Conservation (phyloP, 2,329 filamentous ascomycete species). For the Aureobasidium sp. region DNA sequence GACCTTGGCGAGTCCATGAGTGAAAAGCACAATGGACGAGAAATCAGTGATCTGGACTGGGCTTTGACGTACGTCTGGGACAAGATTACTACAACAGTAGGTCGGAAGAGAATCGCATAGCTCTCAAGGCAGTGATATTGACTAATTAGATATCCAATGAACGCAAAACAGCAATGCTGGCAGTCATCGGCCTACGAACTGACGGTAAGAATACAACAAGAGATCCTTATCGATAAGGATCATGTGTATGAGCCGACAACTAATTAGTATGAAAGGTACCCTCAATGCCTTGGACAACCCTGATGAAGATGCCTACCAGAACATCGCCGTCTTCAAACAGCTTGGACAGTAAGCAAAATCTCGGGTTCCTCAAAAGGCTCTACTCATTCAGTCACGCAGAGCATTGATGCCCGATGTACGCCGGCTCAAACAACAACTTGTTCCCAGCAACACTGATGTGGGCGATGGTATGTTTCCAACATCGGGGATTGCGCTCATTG, state of each 20-base stretch:
- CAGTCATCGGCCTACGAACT: conserved; percentile 78
- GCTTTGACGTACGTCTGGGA: conserved; percentile 92
- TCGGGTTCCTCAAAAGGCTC: background rate
- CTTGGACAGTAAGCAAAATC: conserved; percentile 48
- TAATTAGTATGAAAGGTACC: conserved; percentile 41
- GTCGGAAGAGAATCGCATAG: conserved; percentile 17
- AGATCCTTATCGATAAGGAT: background rate
- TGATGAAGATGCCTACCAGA: conserved; percentile 31
- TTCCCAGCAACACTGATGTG: conserved; percentile 55
- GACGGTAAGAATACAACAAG: conserved; percentile 40
- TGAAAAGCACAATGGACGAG: conserved; percentile 59
- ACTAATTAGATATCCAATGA: conserved; percentile 46
- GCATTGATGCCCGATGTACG: conserved; percentile 62
- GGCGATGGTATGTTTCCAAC: conserved; percentile 57
- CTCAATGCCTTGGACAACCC: conserved; percentile 57
- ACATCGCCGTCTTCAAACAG: conserved; percentile 65
- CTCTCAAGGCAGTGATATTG: background rate
- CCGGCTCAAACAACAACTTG: conserved; percentile 53
- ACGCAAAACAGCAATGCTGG: conserved; percentile 64
- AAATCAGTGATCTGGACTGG: conserved; percentile 78
- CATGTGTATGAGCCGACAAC: background rate
- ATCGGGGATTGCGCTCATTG: rapidly evolving
- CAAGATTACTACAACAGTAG: conserved; percentile 68
- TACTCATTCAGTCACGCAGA: conserved; percentile 24
- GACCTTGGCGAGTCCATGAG: conserved; percentile 82